Conservation (phyloP, 169 alveolate species). For the Eimeria necatrix region DNA sequence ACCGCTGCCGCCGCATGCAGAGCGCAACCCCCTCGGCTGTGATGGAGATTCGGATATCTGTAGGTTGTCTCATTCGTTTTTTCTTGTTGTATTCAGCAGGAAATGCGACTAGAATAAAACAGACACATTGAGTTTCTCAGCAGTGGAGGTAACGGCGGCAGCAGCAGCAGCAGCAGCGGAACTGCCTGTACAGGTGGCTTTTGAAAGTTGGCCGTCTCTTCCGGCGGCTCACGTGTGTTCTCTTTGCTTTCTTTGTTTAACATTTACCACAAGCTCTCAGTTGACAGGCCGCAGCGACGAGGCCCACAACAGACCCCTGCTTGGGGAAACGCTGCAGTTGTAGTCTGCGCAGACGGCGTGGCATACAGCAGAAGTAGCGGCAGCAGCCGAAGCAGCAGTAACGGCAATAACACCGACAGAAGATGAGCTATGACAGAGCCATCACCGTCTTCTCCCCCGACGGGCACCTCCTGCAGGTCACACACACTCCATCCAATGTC, state of each 20-base stretch:
- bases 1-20: neutral
- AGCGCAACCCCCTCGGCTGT: neutral
- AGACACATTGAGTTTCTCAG: neutral
- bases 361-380: no score
- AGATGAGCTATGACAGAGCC: slow-evolving; percentile 98
- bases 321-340: no score
- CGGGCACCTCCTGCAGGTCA: slow-evolving; percentile 98
- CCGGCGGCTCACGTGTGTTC: neutral
- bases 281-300: neutral
- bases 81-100: no score
- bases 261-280: neutral
- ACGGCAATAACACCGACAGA: neutral
- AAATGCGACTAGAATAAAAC: no score
- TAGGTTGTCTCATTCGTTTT: no score
- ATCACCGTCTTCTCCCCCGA: slow-evolving; percentile 99
- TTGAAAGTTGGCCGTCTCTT: neutral
- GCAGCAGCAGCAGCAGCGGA: neutral
- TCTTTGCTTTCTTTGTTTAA: neutral
- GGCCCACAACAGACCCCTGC: neutral
- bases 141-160: neutral
- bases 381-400: neutral
- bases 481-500: neutral
- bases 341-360: no score
- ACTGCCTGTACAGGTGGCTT: neutral
- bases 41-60: no score